Evolutionary conservation across 495 filamentous ascomycete genomes (phyloP), one percentile per base, ranked within the genome.

Genomic region (Talaromyces proteolyticus): DNA sequence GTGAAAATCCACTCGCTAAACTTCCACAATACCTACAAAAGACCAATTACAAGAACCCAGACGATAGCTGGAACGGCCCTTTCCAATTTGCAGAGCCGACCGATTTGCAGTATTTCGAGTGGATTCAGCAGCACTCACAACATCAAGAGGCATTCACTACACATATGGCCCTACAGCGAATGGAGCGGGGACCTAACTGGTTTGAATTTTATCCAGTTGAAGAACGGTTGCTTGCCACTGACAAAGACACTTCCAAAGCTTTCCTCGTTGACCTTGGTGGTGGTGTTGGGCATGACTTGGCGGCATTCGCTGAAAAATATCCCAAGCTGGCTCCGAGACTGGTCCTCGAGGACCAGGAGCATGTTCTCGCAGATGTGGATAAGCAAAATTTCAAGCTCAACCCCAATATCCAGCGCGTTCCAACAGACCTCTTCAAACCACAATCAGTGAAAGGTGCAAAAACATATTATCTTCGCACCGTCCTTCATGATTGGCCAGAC

Each of bases 201-300:
- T 46, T 50, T 0, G 64, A 62, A 0, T 72, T 74, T 48, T 79
- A 74, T 52, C 72, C 75, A 6, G 62, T 79, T 0, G 44, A 56
- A 23, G 66, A 73, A 25, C 59, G 50, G 17, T 26, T 64, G 7
- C 41, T 51, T 14, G 26, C 24, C 3, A 54, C 16, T 51, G 48
- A 54, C 34, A 3, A n/a, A 17, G 49, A 52, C 21, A 19, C 19
- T n/a, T 51, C 62, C 12, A 56, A 61, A 1, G 63, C 69, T 11
- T 54, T 83, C 1, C 52, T 83, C 0, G 75, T 82, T n/a, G 80
- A 84, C 58, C 62, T 81, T 1, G 78, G 68, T 25, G 79, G 76
- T 12, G 65, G 64, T 11, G 34, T 54, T 3, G 79, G 79, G 1
- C 71, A 79, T 41, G 75, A 82, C 48, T 52, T 79, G 0, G 43